Evolutionary conservation across 495 filamentous ascomycete genomes (phyloP).

Genomic region (Beverwykella pulmonaria): DNA sequence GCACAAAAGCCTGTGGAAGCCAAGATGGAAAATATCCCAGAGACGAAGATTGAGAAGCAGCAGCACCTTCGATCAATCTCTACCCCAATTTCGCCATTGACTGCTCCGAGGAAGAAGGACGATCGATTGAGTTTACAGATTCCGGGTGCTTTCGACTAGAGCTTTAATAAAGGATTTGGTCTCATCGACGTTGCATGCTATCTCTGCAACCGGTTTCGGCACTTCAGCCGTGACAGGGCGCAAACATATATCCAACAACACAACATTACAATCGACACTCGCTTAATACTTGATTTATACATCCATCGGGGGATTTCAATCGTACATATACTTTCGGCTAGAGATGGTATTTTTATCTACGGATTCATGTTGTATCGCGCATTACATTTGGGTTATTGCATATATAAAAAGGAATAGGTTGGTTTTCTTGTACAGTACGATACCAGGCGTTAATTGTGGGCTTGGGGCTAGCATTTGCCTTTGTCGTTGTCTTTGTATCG

Average conservation of each 20-base stretch:
- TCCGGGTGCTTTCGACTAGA: slow-evolving; percentile 37
- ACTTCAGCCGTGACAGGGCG: slow-evolving; percentile 3
- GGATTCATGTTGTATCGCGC: not conserved
- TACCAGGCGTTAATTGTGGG: slow-evolving; percentile 6
- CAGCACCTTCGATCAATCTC: slow-evolving; percentile 3
- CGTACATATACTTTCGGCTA: not conserved
- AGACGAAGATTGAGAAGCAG: not conserved
- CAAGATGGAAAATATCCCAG: not conserved
- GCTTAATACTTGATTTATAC: slow-evolving; percentile 6
- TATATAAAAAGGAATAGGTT: slow-evolving; percentile 14
- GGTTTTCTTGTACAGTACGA: slow-evolving; percentile 22
- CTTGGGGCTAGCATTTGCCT: not conserved
- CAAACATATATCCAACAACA: not conserved
- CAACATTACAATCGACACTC: not conserved
- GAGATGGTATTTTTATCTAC: not conserved
- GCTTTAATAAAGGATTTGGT: not conserved
- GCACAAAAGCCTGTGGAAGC: not conserved
- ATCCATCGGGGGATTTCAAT: no score
- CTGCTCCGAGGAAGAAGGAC: slow-evolving; percentile 25
- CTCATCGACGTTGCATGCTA: not conserved
- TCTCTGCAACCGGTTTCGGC: not conserved
- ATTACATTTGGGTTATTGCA: slow-evolving; percentile 10
- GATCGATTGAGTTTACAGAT: slow-evolving; percentile 35
- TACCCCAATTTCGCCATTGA: not conserved
- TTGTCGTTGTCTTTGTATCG: not conserved